Conservation (phyloP, 768 basidiomycete genomes). For the Obba rivulosa region DNA sequence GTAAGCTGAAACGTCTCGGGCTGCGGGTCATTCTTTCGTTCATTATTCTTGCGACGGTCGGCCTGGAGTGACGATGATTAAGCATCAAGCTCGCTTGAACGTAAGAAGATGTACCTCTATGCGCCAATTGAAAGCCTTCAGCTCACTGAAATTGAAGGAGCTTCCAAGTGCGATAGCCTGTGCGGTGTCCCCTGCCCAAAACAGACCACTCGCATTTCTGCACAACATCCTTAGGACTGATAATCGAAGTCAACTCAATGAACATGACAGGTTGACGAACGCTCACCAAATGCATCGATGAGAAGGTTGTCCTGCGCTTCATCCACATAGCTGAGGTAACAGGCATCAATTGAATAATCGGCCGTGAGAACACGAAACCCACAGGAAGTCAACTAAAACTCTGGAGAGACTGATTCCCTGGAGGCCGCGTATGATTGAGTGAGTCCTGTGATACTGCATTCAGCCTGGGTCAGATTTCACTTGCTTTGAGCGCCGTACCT, state of each 20-base stretch:
- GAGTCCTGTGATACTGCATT: conserved; percentile 44
- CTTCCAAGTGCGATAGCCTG: conserved; percentile 74
- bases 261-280: no score
- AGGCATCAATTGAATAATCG: neutral
- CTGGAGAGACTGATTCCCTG: conserved; percentile 28
- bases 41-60: neutral
- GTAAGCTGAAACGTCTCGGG: conserved; percentile 48
- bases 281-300: conserved; percentile 40
- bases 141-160: conserved; percentile 64
- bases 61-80: no score
- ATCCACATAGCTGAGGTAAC: conserved; percentile 56
- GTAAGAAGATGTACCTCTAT: conserved; percentile 42
- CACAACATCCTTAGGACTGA: neutral
- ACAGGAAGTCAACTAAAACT: conserved; percentile 52
- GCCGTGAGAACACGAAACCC: conserved; percentile 7
- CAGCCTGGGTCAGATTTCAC: neutral
- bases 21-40: neutral
- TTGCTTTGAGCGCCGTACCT: conserved; percentile 31
- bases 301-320: conserved; percentile 71
- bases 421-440: conserved; percentile 38
- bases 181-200: conserved; percentile 58
- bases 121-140: conserved; percentile 62
- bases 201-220: conserved; percentile 4
- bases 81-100: no score
- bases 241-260: no score